Percentiles rank a stretch among this genome's conserved stretches.
These are phyloP conservation scores for Discostella stelligera DNA, from an alignment of 352 stramenopile genomes.

Conservation along the genomic window DNA sequence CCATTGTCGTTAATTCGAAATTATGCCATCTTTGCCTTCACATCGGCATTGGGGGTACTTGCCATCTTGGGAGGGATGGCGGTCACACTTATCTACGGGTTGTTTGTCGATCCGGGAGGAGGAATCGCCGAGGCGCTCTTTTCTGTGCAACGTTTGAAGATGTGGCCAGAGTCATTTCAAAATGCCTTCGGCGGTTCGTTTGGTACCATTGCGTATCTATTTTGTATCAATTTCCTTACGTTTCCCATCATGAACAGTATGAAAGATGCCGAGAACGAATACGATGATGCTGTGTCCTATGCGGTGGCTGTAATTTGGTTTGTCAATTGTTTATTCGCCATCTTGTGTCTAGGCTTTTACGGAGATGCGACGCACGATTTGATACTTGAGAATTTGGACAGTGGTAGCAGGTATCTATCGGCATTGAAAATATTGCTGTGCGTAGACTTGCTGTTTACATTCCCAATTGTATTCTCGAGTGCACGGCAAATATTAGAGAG, in stretches of 20 bases:
- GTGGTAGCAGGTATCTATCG: constrained; percentile 46
- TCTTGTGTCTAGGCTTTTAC: constrained; percentile 55
- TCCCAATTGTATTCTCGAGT: constrained; percentile 61
- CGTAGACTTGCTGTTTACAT: constrained; percentile 71
- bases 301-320: constrained; percentile 45
- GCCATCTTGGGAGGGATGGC: constrained; percentile 53
- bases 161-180: constrained; percentile 49
- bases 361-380: constrained; percentile 53
- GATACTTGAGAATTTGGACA: constrained; percentile 54
- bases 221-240: constrained; percentile 61
- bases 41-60: constrained; percentile 47
- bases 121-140: constrained; percentile 28
- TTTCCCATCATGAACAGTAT: constrained; percentile 64
- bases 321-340: constrained; percentile 54
- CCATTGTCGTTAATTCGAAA: constrained; percentile 53
- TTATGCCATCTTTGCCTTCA: constrained; percentile 61
- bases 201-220: constrained; percentile 60
- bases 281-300: constrained; percentile 31
- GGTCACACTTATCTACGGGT: constrained; percentile 45
- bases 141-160: constrained; percentile 21
- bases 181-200: constrained; percentile 58
- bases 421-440: constrained; percentile 66
- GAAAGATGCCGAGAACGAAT: constrained; percentile 44
- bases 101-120: constrained; percentile 48
- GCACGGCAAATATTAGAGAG: constrained; percentile 61